These are phyloP conservation scores for Cucumis variabilis DNA, from an alignment of 331 rosid genomes.

Conservation along the genomic window DNA sequence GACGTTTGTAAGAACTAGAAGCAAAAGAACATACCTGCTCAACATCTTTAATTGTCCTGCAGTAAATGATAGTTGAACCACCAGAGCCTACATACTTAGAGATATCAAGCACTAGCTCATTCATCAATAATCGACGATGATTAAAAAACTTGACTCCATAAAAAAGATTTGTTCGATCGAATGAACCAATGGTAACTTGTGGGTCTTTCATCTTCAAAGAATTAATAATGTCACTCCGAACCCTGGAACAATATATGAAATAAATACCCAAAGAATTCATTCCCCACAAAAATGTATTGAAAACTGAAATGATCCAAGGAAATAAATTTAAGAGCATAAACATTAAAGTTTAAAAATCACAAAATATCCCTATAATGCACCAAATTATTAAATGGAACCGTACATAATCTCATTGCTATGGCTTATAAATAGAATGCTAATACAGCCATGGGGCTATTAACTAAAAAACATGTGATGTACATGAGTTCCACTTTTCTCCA, in stretches of 20 bases:
- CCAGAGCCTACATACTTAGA: constrained; percentile 57
- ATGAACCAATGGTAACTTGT: constrained; percentile 71
- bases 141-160: constrained; percentile 80
- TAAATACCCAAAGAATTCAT: background rate
- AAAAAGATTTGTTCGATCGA: constrained; percentile 86
- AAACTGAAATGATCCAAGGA: background rate
- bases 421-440: constrained; percentile 3
- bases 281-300: background rate
- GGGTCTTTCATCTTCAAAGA: constrained; percentile 83
- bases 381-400: background rate
- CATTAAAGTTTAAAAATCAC: background rate
- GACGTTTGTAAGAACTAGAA: background rate
- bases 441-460: background rate
- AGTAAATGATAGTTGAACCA: constrained; percentile 85
- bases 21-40: constrained; percentile 62
- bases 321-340: background rate
- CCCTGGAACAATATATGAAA: constrained; percentile 53
- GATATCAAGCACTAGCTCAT: constrained; percentile 73
- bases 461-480: background rate
- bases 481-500: constrained; percentile 5
- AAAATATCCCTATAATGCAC: background rate
- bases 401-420: background rate
- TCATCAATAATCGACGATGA: constrained; percentile 59
- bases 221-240: constrained; percentile 69
- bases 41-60: constrained; percentile 88